These are phyloP conservation scores for Isabelozyma rhagii DNA, from an alignment of 805 yeast species.

Conservation along the genomic window DNA sequence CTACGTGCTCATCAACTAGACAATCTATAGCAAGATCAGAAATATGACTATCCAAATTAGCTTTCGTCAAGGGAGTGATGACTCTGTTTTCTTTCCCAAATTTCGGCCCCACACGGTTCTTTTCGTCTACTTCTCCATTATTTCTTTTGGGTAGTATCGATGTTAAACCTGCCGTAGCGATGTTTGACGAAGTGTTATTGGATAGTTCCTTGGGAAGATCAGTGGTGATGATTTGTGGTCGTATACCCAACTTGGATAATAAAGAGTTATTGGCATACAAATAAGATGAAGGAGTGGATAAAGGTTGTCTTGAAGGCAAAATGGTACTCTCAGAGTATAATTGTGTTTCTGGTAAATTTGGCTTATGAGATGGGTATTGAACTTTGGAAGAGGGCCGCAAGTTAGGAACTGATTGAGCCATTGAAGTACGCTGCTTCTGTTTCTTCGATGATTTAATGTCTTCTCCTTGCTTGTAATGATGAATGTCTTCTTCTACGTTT, in stretches of 20 bases:
- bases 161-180: not conserved
- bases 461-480: slow-evolving; percentile 20
- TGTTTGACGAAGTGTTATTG: slow-evolving; percentile 6
- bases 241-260: slow-evolving; percentile 36
- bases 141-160: not conserved
- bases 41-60: slow-evolving; percentile 25
- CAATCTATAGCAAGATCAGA: slow-evolving; percentile 7
- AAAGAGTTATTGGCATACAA: slow-evolving; percentile 33
- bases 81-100: slow-evolving; percentile 13
- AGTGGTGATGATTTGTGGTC: slow-evolving; percentile 38
- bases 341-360: slow-evolving; percentile 28
- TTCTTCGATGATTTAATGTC: slow-evolving; percentile 4
- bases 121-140: slow-evolving; percentile 2
- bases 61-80: slow-evolving; percentile 25
- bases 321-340: slow-evolving; percentile 34
- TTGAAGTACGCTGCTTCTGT: not conserved
- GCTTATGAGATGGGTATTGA: slow-evolving; percentile 19
- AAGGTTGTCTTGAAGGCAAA: slow-evolving; percentile 14
- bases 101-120: slow-evolving; percentile 5
- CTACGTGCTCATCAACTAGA: slow-evolving; percentile 14
- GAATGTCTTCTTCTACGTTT: slow-evolving; percentile 50
- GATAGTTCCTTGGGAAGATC: slow-evolving; percentile 17
- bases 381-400: not conserved
- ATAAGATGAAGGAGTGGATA: slow-evolving; percentile 21
- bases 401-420: not conserved